These are phyloP conservation scores for Helichrysum umbraculigerum DNA, from an alignment of 129 eudicot species.

Conservation along the genomic window DNA sequence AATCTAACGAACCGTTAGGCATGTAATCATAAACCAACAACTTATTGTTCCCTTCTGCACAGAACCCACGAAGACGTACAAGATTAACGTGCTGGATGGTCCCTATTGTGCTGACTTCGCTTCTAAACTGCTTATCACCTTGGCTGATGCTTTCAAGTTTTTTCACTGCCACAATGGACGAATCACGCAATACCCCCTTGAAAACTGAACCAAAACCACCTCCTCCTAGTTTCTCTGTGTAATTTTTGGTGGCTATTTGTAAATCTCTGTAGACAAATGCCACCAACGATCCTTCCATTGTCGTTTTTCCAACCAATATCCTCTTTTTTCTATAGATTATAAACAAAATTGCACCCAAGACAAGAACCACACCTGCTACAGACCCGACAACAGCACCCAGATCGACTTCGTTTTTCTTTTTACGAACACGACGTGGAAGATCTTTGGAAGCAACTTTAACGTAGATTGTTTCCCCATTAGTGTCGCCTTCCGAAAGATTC, in stretches of 20 bases:
- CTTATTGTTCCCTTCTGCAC: slow-evolving; percentile 46
- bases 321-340: slow-evolving; percentile 30
- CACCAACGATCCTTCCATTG: slow-evolving; percentile 58
- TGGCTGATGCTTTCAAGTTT: slow-evolving; percentile 57
- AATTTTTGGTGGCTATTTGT: slow-evolving; percentile 49
- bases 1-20: slow-evolving; percentile 60
- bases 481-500: slow-evolving; percentile 38
- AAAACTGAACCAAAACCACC: slow-evolving; percentile 77
- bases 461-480: slow-evolving; percentile 32
- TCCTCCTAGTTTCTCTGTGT: slow-evolving; percentile 55
- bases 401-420: slow-evolving; percentile 27
- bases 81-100: slow-evolving; percentile 76
- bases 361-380: slow-evolving; percentile 22
- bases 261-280: slow-evolving; percentile 40
- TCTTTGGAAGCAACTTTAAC: slow-evolving; percentile 56
- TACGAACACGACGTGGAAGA: slow-evolving; percentile 30
- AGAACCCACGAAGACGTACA: slow-evolving; percentile 73
- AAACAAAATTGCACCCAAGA: slow-evolving; percentile 33
- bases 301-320: slow-evolving; percentile 20
- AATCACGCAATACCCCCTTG: slow-evolving; percentile 56
- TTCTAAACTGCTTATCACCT: slow-evolving; percentile 77
- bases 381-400: slow-evolving; percentile 46
- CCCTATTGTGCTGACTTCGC: slow-evolving; percentile 80
- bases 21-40: slow-evolving; percentile 71
- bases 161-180: slow-evolving; percentile 63